phyloP scores from a whole-genome alignment of 495 filamentous ascomycete species.

The Copromyces sp. region DNA sequence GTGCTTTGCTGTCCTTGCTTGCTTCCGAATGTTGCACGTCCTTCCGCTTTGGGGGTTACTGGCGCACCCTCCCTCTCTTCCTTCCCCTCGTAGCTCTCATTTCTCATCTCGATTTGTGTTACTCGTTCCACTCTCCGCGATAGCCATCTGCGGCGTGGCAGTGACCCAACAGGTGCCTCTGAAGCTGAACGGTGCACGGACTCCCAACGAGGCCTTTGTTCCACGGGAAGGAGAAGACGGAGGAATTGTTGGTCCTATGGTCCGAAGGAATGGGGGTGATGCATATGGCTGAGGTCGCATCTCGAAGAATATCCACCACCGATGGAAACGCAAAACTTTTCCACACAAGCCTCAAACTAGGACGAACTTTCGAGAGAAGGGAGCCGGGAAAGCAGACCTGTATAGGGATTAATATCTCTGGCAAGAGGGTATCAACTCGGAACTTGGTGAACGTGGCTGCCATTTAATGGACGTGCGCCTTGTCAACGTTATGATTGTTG shows the following conservation, averaged over 20 bases:
- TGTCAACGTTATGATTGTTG: neutral
- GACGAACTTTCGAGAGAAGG: neutral
- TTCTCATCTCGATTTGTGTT: slow-evolving; percentile 12
- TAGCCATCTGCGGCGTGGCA: slow-evolving; percentile 18
- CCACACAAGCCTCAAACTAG: neutral
- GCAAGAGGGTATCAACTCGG: slow-evolving; percentile 11
- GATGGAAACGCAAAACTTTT: neutral
- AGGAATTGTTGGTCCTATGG: neutral
- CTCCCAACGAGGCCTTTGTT: neutral
- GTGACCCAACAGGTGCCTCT: slow-evolving; percentile 6
- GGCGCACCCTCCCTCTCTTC: slow-evolving; percentile 4
- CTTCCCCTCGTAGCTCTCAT: slow-evolving; percentile 3
- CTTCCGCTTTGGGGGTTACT: slow-evolving; percentile 5
- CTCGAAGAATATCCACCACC: neutral
- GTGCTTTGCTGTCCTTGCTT: slow-evolving; percentile 11
- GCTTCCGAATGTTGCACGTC: slow-evolving; percentile 1
- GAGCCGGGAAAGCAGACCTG: slow-evolving; percentile 1
- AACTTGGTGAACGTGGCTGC: slow-evolving; percentile 19
- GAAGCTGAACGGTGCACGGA: slow-evolving; percentile 4
- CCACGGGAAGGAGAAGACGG: neutral
- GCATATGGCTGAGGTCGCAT: neutral
- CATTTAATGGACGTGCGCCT: slow-evolving; percentile 12
- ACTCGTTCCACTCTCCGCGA: slow-evolving; percentile 5
- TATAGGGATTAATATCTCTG: slow-evolving; percentile 12
- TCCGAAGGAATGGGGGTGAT: neutral